A percentile compares a stretch with the other conserved stretches of the same genome.
phyloP scores from a whole-genome alignment of 371 early-diverging fungal species.

The Thermomucor indicae-seudaticae region DNA sequence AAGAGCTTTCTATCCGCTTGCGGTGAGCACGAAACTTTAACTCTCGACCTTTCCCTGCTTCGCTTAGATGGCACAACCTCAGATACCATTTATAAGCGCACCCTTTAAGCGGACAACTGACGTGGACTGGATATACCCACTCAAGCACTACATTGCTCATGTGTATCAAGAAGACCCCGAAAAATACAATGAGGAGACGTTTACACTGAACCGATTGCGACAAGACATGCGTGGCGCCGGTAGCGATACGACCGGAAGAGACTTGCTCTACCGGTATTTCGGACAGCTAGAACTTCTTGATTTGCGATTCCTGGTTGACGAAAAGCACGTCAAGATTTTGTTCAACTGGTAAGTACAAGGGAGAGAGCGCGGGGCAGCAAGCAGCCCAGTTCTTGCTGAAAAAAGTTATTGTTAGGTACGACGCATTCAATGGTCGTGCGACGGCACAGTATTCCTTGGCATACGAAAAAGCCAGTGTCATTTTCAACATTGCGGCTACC shows the following conservation, averaged over 20 bases:
- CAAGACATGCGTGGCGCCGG: slow-evolving; percentile 95
- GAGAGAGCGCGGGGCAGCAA: neutral
- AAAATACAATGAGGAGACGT: slow-evolving; percentile 80
- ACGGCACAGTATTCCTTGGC: slow-evolving; percentile 84
- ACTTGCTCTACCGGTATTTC: slow-evolving; percentile 92
- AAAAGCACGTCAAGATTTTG: slow-evolving; percentile 79
- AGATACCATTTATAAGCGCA: slow-evolving; percentile 50
- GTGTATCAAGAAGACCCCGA: slow-evolving; percentile 92
- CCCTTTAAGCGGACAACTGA: slow-evolving; percentile 87
- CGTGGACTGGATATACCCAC: slow-evolving; percentile 81
- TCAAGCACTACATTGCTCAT: slow-evolving; percentile 78
- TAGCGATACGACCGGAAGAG: slow-evolving; percentile 85
- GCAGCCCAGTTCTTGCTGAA: neutral
- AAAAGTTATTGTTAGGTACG: slow-evolving; percentile 58
- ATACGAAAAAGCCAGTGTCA: slow-evolving; percentile 92
- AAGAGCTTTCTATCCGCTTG: neutral
- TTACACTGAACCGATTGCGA: slow-evolving; percentile 81
- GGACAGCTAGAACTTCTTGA: slow-evolving; percentile 95
- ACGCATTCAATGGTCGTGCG: slow-evolving; percentile 65
- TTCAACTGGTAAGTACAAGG: slow-evolving; percentile 76
- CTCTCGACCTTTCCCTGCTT: neutral
- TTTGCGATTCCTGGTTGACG: slow-evolving; percentile 88
- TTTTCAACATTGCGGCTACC: slow-evolving; percentile 90
- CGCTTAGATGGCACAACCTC: slow-evolving; percentile 38
- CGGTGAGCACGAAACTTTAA: neutral